A percentile compares a stretch with the other conserved stretches of the same genome.
These are phyloP conservation scores for Graphilbum ipis-grandicollis DNA, from an alignment of 2,329 filamentous ascomycete species.

Conservation along the genomic window DNA sequence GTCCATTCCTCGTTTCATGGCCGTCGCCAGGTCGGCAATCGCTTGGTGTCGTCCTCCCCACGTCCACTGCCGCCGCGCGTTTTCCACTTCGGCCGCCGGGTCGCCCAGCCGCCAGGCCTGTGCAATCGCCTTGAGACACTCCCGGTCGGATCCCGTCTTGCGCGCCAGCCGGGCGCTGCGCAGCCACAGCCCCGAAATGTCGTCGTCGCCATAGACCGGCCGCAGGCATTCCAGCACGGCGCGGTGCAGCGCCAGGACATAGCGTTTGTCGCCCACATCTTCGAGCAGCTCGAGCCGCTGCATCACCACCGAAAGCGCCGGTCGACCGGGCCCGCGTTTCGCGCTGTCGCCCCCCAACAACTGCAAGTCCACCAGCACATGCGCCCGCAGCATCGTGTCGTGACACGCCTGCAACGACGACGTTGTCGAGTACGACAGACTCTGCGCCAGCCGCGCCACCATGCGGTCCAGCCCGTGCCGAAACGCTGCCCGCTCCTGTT, in stretches of 20 bases:
- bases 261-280: slow-evolving; percentile 84
- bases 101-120: slow-evolving; percentile 75
- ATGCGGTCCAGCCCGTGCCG: slow-evolving; percentile 41
- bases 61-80: slow-evolving; percentile 82
- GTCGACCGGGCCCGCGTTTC: neutral
- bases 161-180: slow-evolving; percentile 70
- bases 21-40: slow-evolving; percentile 76
- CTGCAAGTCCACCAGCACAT: slow-evolving; percentile 77
- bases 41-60: slow-evolving; percentile 89
- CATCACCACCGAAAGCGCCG: slow-evolving; percentile 36
- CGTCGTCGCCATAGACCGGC: slow-evolving; percentile 50
- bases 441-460: slow-evolving; percentile 52
- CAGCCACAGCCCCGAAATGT: slow-evolving; percentile 74
- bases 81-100: slow-evolving; percentile 79
- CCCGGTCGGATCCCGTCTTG: slow-evolving; percentile 67
- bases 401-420: slow-evolving; percentile 72
- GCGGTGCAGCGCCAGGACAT: slow-evolving; percentile 68
- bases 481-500: slow-evolving; percentile 33
- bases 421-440: slow-evolving; percentile 60
- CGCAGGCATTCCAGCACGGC: slow-evolving; percentile 69
- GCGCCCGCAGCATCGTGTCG: slow-evolving; percentile 68
- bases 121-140: slow-evolving; percentile 85
- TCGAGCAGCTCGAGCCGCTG: slow-evolving; percentile 78
- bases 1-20: slow-evolving; percentile 33
- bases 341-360: slow-evolving; percentile 40